Evolutionary conservation across 2,329 filamentous ascomycete genomes (phyloP).

Genomic region (Ophiocordyceps camponoti-leonardi): DNA sequence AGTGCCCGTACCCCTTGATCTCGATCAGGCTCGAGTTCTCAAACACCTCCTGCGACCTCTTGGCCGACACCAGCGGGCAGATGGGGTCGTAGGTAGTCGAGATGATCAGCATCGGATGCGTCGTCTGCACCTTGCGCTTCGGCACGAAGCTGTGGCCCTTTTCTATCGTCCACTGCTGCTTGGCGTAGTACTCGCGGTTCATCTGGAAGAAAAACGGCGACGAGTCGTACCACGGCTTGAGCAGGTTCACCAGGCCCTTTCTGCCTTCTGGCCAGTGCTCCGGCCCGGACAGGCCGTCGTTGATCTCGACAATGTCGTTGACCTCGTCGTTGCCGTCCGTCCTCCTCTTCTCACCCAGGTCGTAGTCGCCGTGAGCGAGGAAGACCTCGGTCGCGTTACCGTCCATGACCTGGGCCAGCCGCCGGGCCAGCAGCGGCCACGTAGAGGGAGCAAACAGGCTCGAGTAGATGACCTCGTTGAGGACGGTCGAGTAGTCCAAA

Average conservation of each 20-base stretch:
- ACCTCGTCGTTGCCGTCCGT: slow-evolving; percentile 9
- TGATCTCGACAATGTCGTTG: slow-evolving; percentile 8
- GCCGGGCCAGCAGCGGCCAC: slow-evolving; percentile 19
- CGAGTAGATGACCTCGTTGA: slow-evolving; percentile 17
- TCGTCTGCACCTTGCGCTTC: slow-evolving; percentile 13
- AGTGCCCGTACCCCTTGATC: slow-evolving; percentile 25
- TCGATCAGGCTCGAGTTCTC: slow-evolving; percentile 20
- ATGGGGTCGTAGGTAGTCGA: slow-evolving; percentile 26
- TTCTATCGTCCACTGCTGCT: slow-evolving; percentile 13
- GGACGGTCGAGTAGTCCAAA: slow-evolving; percentile 17
- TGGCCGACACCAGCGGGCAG: slow-evolving; percentile 25
- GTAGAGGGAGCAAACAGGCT: slow-evolving; percentile 18
- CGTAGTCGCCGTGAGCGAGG: slow-evolving; percentile 13
- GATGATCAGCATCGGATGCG: slow-evolving; percentile 13
- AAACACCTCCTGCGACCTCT: slow-evolving; percentile 16
- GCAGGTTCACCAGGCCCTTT: slow-evolving; percentile 13
- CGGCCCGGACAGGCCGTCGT: slow-evolving; percentile 10
- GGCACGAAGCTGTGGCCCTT: slow-evolving; percentile 12
- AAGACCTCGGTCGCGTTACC: slow-evolving; percentile 23
- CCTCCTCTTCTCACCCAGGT: background rate
- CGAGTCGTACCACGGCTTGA: slow-evolving; percentile 14
- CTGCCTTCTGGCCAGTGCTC: slow-evolving; percentile 15
- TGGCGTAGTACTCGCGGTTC: slow-evolving; percentile 12
- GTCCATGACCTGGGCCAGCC: slow-evolving; percentile 15
- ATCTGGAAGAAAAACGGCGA: slow-evolving; percentile 12